phyloP scores from a whole-genome alignment of 2,329 filamentous ascomycete species.

The Thermothelomyces thermophilus region DNA sequence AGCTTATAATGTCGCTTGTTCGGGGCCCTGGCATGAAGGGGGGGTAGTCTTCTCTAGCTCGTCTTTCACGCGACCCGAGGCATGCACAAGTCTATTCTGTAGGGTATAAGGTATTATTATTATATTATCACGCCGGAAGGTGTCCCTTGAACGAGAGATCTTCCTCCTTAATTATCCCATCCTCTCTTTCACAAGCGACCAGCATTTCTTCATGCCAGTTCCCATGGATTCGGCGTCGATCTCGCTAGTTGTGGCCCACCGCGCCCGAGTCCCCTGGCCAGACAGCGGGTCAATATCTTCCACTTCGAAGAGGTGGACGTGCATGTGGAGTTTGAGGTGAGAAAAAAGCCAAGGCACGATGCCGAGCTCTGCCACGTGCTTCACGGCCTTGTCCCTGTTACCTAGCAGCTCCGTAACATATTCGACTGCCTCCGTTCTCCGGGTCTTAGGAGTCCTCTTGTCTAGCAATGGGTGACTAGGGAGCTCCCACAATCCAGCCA shows the following conservation, averaged over 20 bases:
- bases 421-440: slow-evolving; percentile 33
- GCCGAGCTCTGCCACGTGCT: slow-evolving; percentile 39
- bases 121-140: too few relatives aligned
- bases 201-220: slow-evolving; percentile 53
- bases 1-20: too few relatives aligned
- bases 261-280: background rate
- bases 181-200: slow-evolving; percentile 36
- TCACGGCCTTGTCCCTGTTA: slow-evolving; percentile 18
- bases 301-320: slow-evolving; percentile 46
- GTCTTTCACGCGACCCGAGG: too few relatives aligned
- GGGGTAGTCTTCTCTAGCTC: too few relatives aligned
- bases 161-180: too few relatives aligned
- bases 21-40: too few relatives aligned
- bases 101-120: too few relatives aligned
- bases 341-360: slow-evolving; percentile 53
- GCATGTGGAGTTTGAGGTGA: slow-evolving; percentile 51
- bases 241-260: slow-evolving; percentile 35
- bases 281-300: too few relatives aligned
- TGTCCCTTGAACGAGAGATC: background rate
- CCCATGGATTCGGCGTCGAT: slow-evolving; percentile 50
- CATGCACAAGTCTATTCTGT: too few relatives aligned
- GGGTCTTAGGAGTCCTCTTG: slow-evolving; percentile 27
- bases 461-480: slow-evolving; percentile 38
- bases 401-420: slow-evolving; percentile 26
- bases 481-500: slow-evolving; percentile 52